Base-by-base conservation (phyloP, 768 basidiomycete species). In the Tulasnella sp. region DNA sequence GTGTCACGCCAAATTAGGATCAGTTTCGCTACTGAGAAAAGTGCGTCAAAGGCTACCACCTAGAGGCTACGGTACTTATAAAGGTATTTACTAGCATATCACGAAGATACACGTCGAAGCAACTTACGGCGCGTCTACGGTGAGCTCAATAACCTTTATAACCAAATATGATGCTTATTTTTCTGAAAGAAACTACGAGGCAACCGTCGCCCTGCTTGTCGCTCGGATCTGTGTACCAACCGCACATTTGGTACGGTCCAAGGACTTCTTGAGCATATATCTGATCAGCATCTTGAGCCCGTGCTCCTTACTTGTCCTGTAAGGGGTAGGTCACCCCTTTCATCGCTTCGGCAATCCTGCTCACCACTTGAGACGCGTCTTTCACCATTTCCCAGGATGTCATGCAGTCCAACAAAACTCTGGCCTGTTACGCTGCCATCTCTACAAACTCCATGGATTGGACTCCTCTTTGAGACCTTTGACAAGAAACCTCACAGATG, bases 21-120 rank as follows among this genome's bases (percentile, higher is more conserved):
- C 55, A 17, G 25, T 46, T 17, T 41, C 55, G 19, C 32, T 57
- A 2, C 42, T 57, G 31, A 15, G 32, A 34, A 43, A 34, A 37
- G 55, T 43, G 42, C 25, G 55, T 39, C 21, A n/a, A 32, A 23
- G 53, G 6, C 21, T 43, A 41, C 53, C 15, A 21, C 23, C 23
- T 3, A 40, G 15, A 5, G 8, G 53, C n/a, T n/a, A 4, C 11
- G 29, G 31, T 42, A 19, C 34, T 25, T 34, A 35, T n/a, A 52
- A 36, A 19, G 27, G 17, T 39, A 21, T 9, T 29, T 36, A 39
- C 23, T 11, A 15, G 25, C 25, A 40, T 45, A 57, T 41, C 55
- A 57, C 35, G 14, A 57, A 32, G 42, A 43, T 49, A 23, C 55
- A 57, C 48, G 17, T 45, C 55, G 23, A 57, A 9, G 34, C 23